Base-by-base conservation (phyloP, 441 rosid genomes). In the Gossypium trilobum region DNA sequence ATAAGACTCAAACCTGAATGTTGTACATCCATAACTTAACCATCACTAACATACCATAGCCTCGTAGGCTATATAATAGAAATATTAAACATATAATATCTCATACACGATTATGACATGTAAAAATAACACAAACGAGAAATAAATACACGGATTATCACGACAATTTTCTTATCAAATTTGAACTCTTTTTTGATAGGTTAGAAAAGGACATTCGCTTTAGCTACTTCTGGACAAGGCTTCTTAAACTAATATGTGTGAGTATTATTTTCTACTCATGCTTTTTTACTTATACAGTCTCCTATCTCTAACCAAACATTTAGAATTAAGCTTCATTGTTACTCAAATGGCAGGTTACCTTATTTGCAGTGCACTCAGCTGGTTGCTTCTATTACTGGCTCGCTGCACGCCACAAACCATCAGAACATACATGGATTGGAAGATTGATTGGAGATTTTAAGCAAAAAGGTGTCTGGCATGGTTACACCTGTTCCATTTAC, bases 401-500 rank as follows among this genome's bases (percentile, higher is more conserved):
- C 69, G 97, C 97, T 9, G 76, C 65, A 20, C 90, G 79, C 74
- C 82, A 94, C 27, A 79, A 78, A 13, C 16, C 0, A 0, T 78
- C 88, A 9, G 70, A 2, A 0, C 23, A 89, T 0, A 94, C 99
- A 46, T 92, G 97, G 99, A 90, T 94, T 36, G 99, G 99, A 54
- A 29, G 31, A 44, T 57, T 51, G 59, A 76, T 88, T 0, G 20
- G 29, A 0, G 86, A 90, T 82, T 94, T 94, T 81, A 83, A 90
- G 57, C 77, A 83, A 0, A 82, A 82, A 75, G 88, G 91, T 78
- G 71, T 90, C 2, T 92, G 97, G 97, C 74, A 88, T 33, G 86
- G 97, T 62, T 94, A 94, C 82, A 92, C 92, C 33, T 91, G 89
- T 54, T 92, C 97, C 75, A 82, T 94, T 75, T 94, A 94, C 79